These are phyloP conservation scores for Gracilaria gracilis DNA, from an alignment of 23 red algal genomes.

Conservation along the genomic window DNA sequence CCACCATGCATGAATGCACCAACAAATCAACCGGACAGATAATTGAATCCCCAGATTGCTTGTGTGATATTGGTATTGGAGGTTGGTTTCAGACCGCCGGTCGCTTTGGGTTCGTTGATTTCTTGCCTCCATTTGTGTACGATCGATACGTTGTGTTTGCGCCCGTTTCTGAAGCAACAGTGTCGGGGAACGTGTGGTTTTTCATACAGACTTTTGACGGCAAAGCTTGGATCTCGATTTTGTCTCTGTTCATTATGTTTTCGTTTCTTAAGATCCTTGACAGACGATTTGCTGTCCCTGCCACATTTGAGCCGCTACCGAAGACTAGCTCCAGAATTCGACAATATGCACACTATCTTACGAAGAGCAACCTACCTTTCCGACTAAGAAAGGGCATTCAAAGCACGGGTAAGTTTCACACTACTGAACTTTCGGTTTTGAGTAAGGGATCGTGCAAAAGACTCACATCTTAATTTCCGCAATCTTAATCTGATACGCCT, in stretches of 20 bases:
- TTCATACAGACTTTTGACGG: neutral
- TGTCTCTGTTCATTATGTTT: neutral
- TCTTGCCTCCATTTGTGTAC: conserved; percentile 37
- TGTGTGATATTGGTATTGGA: conserved; percentile 26
- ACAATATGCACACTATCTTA: neutral
- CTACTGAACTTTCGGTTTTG: too few relatives aligned
- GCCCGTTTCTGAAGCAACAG: neutral
- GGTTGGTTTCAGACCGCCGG: conserved; percentile 24
- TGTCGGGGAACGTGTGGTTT: neutral
- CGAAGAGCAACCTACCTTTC: neutral
- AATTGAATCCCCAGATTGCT: neutral
- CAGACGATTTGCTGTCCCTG: neutral
- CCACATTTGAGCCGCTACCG: neutral
- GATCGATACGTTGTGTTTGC: conserved; percentile 10
- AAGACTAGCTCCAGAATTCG: neutral
- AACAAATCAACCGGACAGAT: neutral
- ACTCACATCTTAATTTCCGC: neutral
- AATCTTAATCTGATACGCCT: too few relatives aligned
- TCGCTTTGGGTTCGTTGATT: conserved; percentile 31
- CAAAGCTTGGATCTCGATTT: conserved; percentile 11
- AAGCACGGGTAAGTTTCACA: conserved; percentile 11
- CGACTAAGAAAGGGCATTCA: conserved; percentile 28
- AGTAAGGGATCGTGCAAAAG: neutral
- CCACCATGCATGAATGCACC: neutral
- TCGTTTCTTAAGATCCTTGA: conserved; percentile 47